Evolutionary conservation across 164 flowering plant genomes (phyloP), one percentile per base, ranked within the genome.

Genomic region (Nymphaea thermarum): DNA sequence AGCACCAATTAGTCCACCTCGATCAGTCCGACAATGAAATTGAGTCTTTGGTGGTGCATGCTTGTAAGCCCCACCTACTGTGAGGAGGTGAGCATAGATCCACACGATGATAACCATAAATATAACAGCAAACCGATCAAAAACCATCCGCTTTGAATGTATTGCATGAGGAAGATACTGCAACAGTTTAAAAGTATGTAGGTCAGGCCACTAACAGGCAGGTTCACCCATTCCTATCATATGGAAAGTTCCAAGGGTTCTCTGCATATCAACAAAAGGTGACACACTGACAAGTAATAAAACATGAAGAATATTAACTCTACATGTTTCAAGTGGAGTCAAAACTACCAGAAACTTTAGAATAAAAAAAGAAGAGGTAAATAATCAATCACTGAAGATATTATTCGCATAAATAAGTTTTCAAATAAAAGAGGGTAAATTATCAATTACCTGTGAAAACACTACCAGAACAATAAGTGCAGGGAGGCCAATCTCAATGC

Each of bases 61-160:
- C 68, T 85, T 93, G 68, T 93, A 91, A 4, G 97, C 93, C 42
- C 98, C 98, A 15, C 91, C 90, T 17, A 93, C 91, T n/a, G 98
- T 93, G 44, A 93, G 91, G n/a, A 93, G 77, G 77, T 89, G 88
- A 17, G 97, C 97, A 76, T 93, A 93, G 44, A 93, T 65, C 98
- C 98, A 93, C 15, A 91, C 96, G 66, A 93, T 84, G 3, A 65
- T 80, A 77, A 91, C 86, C 2, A 91, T 77, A 76, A 93, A 91
- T 76, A 93, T 68, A 8, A 93, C 98, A 62, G 97, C 87, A 81
- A 93, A 93, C 17, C 97, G 87, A 71, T 87, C 91, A 68, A 85
- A 85, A 4, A 91, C 76, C 57, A 71, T 81, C 71, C 74, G 83
- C 4, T 80, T 76, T 3, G 84, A 76, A n/a, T 63, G 71, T 6